Percentiles rank a stretch among this genome's conserved stretches.
phyloP scores from a whole-genome alignment of 495 filamentous ascomycete species.

The Penicillium lividum region DNA sequence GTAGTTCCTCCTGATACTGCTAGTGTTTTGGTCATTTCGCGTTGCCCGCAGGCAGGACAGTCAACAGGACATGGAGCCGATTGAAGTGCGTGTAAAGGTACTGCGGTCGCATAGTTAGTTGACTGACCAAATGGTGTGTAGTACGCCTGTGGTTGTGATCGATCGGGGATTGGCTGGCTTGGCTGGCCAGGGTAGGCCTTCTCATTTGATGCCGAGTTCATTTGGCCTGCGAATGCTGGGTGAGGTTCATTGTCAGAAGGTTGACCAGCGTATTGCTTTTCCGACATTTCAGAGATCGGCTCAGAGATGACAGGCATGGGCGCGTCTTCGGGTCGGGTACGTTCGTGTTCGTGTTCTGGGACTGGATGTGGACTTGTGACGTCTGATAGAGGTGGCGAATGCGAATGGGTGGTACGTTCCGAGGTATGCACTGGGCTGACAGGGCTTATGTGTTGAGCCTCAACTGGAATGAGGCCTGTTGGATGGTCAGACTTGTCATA shows the following conservation, averaged over 20 bases:
- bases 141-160: conserved; percentile 16
- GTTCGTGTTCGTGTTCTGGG: neutral
- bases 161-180: conserved; percentile 6
- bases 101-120: conserved; percentile 32
- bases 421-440: neutral
- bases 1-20: conserved; percentile 47
- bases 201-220: neutral
- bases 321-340: neutral
- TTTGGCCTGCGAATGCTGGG: neutral
- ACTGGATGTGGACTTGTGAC: neutral
- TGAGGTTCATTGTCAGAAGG: neutral
- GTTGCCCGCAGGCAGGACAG: conserved; percentile 48
- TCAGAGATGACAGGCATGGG: neutral
- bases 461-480: conserved; percentile 14
- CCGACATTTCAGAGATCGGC: neutral
- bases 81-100: conserved; percentile 35
- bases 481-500: neutral
- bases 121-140: conserved; percentile 24
- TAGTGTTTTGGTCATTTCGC: conserved; percentile 47
- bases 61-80: conserved; percentile 46
- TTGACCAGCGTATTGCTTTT: conserved; percentile 1
- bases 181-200: conserved; percentile 27
- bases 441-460: conserved; percentile 1
- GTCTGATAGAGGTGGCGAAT: neutral
- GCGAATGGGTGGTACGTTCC: neutral